Evolutionary conservation across 176 grass and related monocot species (phyloP).

Genomic region (Oryza longistaminata): DNA sequence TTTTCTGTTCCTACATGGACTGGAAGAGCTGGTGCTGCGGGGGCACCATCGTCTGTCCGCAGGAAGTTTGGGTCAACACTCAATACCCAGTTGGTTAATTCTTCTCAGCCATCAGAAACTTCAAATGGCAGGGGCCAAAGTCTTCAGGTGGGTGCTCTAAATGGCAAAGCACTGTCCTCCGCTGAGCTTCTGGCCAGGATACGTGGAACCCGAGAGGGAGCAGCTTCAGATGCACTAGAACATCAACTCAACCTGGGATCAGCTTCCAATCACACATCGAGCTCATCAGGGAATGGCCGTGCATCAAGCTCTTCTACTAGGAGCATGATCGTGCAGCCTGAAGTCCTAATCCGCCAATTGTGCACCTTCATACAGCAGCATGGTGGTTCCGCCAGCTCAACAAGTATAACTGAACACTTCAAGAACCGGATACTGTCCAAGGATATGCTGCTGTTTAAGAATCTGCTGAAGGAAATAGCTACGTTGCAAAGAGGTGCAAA

Average conservation of each 20-base stretch:
- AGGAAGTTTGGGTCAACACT: constrained; percentile 76
- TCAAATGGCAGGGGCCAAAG: constrained; percentile 46
- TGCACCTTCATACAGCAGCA: constrained; percentile 79
- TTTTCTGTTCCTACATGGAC: constrained; percentile 91
- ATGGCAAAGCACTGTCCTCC: constrained; percentile 69
- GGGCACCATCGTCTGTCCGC: constrained; percentile 50
- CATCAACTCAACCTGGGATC: constrained; percentile 66
- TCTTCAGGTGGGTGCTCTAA: constrained; percentile 60
- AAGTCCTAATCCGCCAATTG: constrained; percentile 70
- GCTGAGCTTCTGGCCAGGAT: constrained; percentile 78
- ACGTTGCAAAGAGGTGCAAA: constrained; percentile 51
- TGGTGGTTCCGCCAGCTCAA: constrained; percentile 58
- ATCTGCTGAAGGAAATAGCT: constrained; percentile 81
- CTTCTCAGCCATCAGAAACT: constrained; percentile 46
- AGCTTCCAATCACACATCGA: constrained; percentile 12
- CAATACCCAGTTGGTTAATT: constrained; percentile 43
- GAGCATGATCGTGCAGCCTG: constrained; percentile 63
- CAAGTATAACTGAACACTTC: constrained; percentile 71
- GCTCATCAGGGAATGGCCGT: constrained; percentile 29
- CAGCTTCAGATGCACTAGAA: constrained; percentile 71
- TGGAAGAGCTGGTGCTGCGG: constrained; percentile 72
- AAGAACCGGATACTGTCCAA: constrained; percentile 65
- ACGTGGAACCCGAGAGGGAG: constrained; percentile 63
- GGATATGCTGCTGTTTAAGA: constrained; percentile 83
- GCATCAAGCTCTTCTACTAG: constrained; percentile 41